A percentile compares a stretch with the other conserved stretches of the same genome.
Conservation (phyloP, 441 rosid species). For the Euphorbia neoarborescens region DNA sequence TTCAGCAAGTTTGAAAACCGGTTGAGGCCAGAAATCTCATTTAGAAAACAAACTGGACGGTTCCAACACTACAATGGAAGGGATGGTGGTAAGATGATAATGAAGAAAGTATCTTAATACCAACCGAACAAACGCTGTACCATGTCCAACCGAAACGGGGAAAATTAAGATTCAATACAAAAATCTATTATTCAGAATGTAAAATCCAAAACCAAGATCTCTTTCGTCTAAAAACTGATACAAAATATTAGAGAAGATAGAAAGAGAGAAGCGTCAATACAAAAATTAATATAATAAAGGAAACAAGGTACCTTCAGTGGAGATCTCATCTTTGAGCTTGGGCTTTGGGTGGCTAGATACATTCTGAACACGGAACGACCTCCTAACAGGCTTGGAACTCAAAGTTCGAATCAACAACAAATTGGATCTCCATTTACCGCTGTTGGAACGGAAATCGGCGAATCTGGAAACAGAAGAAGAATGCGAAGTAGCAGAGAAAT, state of each 20-base stretch:
- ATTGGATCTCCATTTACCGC: conserved; percentile 25
- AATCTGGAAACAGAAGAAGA: conserved; percentile 34
- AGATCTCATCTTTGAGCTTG: conserved; percentile 26
- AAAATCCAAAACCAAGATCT: background rate
- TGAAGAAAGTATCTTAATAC: background rate
- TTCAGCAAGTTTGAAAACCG: background rate
- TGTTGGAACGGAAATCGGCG: conserved; percentile 19
- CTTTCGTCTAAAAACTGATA: background rate
- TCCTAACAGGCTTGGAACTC: conserved; percentile 21
- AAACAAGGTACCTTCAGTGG: conserved; percentile 32
- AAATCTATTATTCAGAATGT: background rate
- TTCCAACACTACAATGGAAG: background rate
- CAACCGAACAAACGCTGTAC: background rate
- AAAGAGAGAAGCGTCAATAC: background rate
- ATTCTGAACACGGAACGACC: conserved; percentile 32
- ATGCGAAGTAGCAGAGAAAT: conserved; percentile 28
- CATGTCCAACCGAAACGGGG: background rate
- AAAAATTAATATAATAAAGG: background rate
- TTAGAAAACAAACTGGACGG: background rate
- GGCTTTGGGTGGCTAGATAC: conserved; percentile 42
- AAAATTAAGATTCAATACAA: background rate
- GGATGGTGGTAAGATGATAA: conserved; percentile 9
- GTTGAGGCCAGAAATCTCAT: background rate
- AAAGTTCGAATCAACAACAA: conserved; percentile 32
- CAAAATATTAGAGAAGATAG: background rate